A percentile compares a stretch with the other conserved stretches of the same genome.
These are phyloP conservation scores for Sanghuangporus weigelae DNA, from an alignment of 1,284 basidiomycete genomes.

Conservation along the genomic window DNA sequence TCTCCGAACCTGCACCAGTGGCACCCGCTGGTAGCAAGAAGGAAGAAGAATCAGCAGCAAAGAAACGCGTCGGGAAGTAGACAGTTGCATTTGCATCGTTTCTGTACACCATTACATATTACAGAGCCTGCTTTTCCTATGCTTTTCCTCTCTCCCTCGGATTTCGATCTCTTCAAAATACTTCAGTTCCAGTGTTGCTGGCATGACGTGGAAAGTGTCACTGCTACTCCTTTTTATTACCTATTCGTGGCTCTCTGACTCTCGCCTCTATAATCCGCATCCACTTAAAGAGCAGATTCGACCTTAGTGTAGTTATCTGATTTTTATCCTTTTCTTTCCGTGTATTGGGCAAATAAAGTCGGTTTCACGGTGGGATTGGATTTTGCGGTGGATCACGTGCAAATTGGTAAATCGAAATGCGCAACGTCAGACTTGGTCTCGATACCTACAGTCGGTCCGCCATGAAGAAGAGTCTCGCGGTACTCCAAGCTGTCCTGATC, in stretches of 20 bases:
- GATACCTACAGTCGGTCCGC: neutral
- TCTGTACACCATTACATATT: neutral
- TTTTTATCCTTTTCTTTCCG: neutral
- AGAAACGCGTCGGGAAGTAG: constrained; percentile 13
- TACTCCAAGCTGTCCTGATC: constrained; percentile 5
- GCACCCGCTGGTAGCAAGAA: constrained; percentile 65
- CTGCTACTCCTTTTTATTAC: neutral
- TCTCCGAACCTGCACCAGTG: constrained; percentile 50
- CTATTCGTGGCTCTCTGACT: neutral
- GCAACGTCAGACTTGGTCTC: no score
- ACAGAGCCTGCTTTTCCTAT: neutral
- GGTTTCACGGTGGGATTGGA: neutral
- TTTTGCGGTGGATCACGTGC: neutral
- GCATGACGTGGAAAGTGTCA: neutral
- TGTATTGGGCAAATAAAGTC: neutral
- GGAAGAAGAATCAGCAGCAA: constrained; percentile 25
- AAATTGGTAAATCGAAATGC: neutral
- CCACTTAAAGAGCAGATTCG: neutral
- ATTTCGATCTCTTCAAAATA: neutral
- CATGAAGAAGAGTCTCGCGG: constrained; percentile 1
- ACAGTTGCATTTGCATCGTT: neutral
- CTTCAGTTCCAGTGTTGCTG: neutral
- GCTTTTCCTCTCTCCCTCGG: neutral
- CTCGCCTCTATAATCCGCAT: neutral
- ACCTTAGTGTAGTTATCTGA: neutral